These are phyloP conservation scores for Yarrowia hollandica DNA, from an alignment of 805 yeast species.

Conservation along the genomic window DNA sequence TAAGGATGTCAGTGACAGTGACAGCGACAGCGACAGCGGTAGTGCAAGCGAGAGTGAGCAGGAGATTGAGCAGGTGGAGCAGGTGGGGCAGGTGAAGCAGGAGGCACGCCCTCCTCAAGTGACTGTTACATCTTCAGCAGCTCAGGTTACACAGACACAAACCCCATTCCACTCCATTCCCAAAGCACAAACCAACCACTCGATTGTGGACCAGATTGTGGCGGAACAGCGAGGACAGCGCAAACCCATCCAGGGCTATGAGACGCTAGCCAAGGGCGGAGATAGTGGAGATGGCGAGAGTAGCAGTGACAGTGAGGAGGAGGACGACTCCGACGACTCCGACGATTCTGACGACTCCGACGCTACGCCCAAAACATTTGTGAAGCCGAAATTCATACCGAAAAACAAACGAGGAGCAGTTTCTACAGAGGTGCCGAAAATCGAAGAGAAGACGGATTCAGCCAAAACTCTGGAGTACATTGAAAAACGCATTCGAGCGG, in stretches of 20 bases:
- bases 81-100: not conserved
- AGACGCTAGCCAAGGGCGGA: constrained; percentile 5
- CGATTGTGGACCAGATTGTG: constrained; percentile 2
- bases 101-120: not conserved
- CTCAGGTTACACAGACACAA: not conserved
- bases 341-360: constrained; percentile 27
- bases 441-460: constrained; percentile 14
- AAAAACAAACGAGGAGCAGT: constrained; percentile 36
- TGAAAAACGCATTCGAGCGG: constrained; percentile 39
- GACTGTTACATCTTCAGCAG: not conserved
- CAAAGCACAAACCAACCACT: not conserved
- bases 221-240: constrained; percentile 7
- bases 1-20: constrained; percentile 7
- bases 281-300: not conserved
- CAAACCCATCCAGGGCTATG: constrained; percentile 1
- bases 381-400: constrained; percentile 39
- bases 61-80: not conserved
- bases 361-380: constrained; percentile 17
- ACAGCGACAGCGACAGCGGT: not conserved
- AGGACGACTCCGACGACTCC: constrained; percentile 30
- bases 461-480: constrained; percentile 29
- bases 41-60: not conserved
- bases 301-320: too few species aligned
- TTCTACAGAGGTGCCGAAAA: constrained; percentile 27
- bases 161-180: too few species aligned